phyloP scores from a whole-genome alignment of 140 eudicot species.

The Ambrosia hybrid region DNA sequence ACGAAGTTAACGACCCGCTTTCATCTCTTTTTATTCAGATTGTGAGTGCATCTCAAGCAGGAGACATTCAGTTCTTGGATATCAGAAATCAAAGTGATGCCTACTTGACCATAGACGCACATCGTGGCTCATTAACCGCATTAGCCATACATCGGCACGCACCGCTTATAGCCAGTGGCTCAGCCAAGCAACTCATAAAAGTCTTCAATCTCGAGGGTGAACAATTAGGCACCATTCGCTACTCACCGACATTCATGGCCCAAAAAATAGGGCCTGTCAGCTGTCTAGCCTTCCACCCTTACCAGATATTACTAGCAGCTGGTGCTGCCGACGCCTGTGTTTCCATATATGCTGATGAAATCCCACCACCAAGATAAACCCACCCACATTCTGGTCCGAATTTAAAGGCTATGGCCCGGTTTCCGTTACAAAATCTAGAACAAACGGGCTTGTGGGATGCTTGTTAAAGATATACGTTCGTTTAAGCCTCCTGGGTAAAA shows the following conservation, averaged over 20 bases:
- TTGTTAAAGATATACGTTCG: constrained; percentile 23
- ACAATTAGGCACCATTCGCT: constrained; percentile 74
- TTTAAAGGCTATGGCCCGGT: neutral
- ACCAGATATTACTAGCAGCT: constrained; percentile 76
- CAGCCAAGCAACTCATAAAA: constrained; percentile 85
- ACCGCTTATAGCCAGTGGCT: constrained; percentile 88
- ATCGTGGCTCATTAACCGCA: constrained; percentile 86
- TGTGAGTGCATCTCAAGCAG: constrained; percentile 87
- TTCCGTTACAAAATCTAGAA: neutral
- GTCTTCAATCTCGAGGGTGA: constrained; percentile 74
- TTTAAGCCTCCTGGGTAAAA: constrained; percentile 57
- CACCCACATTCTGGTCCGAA: neutral
- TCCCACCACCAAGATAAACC: constrained; percentile 47
- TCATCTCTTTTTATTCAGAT: constrained; percentile 37
- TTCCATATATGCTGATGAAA: constrained; percentile 74
- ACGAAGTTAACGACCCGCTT: neutral
- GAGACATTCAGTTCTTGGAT: constrained; percentile 88
- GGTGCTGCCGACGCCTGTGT: constrained; percentile 91
- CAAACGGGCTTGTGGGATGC: constrained; percentile 9
- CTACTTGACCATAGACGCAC: constrained; percentile 77
- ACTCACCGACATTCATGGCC: constrained; percentile 84
- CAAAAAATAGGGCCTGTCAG: constrained; percentile 88
- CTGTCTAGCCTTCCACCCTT: constrained; percentile 84
- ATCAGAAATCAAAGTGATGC: constrained; percentile 55
- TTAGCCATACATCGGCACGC: constrained; percentile 87